Conservation (phyloP, 805 yeast species). For the Hanseniaspora lindneri region DNA sequence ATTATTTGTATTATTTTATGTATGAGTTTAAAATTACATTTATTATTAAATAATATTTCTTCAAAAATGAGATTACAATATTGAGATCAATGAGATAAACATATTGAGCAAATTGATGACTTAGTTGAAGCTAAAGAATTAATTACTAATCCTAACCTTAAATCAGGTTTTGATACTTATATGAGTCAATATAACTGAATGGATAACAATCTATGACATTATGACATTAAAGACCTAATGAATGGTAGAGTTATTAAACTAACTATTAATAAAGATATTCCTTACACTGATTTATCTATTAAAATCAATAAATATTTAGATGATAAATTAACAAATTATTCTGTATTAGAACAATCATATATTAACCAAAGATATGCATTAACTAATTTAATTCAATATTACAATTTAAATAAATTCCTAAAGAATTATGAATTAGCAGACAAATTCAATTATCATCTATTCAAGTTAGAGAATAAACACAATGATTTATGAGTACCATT, state of each 20-base stretch:
- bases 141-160: not conserved
- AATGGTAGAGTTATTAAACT: not conserved
- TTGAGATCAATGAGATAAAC: not conserved
- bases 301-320: not conserved
- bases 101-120: not conserved
- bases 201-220: slow-evolving; percentile 13
- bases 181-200: slow-evolving; percentile 16
- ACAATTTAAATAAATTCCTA: not conserved
- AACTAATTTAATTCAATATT: not conserved
- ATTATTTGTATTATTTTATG: slow-evolving; percentile 23
- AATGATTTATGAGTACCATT: not conserved
- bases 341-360: not conserved
- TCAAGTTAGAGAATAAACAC: not conserved
- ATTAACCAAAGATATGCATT: not conserved
- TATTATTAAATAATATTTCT: not conserved
- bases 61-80: not conserved
- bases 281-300: not conserved
- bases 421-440: not conserved
- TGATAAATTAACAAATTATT: not conserved
- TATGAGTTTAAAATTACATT: slow-evolving; percentile 22
- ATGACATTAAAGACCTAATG: not conserved
- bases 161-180: not conserved
- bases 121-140: not conserved
- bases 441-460: not conserved
- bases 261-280: not conserved